Evolutionary conservation across 177 flowering plant species (phyloP).

Genomic region (Vitis hybrid): DNA sequence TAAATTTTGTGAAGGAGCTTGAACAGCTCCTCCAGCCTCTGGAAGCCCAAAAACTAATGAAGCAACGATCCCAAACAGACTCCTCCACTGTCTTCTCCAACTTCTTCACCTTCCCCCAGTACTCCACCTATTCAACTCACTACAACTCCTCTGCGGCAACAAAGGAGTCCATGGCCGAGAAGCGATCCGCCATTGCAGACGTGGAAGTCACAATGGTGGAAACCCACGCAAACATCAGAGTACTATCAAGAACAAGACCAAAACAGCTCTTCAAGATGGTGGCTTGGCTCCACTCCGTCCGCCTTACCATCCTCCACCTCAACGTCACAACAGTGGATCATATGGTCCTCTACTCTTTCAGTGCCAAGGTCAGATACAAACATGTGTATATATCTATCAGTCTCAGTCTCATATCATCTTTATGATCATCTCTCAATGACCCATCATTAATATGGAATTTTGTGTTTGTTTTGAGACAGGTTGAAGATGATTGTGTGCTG

Average conservation of each 20-base stretch:
- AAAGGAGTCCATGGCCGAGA: slow-evolving; percentile 13
- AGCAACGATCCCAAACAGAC: not conserved
- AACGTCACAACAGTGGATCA: slow-evolving; percentile 38
- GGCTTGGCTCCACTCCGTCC: slow-evolving; percentile 24
- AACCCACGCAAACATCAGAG: slow-evolving; percentile 49
- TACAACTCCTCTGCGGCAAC: not conserved
- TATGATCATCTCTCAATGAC: too few species aligned
- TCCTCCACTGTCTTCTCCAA: slow-evolving; percentile 27
- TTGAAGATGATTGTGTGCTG: slow-evolving; percentile 60
- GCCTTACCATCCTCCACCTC: slow-evolving; percentile 44
- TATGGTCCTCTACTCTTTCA: slow-evolving; percentile 38
- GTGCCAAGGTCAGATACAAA: slow-evolving; percentile 35
- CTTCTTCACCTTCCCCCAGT: slow-evolving; percentile 58
- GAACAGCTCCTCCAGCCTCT: slow-evolving; percentile 66
- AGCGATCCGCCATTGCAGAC: slow-evolving; percentile 28
- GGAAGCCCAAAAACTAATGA: slow-evolving; percentile 34
- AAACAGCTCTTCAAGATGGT: slow-evolving; percentile 47
- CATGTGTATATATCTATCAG: too few species aligned
- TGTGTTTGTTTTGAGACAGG: slow-evolving; percentile 30
- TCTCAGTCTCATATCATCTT: too few species aligned
- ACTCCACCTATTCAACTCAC: slow-evolving; percentile 26
- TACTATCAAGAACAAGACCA: slow-evolving; percentile 28
- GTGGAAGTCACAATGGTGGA: slow-evolving; percentile 52
- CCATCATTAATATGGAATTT: not conserved
- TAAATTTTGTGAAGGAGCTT: slow-evolving; percentile 73